These are phyloP conservation scores for Oryza glumipatula DNA, from an alignment of 176 grass and related monocot genomes.

Conservation along the genomic window DNA sequence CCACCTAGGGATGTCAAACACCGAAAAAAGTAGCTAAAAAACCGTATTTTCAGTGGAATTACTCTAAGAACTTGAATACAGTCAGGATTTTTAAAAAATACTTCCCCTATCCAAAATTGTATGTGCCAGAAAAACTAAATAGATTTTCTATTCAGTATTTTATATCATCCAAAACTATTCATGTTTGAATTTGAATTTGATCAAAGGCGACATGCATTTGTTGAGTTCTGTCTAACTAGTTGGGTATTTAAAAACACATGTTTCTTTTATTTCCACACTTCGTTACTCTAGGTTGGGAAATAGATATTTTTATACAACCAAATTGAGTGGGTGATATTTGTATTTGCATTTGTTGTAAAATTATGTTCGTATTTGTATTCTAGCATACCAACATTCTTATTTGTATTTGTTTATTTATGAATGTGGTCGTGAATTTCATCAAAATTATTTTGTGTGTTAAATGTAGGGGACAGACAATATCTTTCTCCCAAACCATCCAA, in stretches of 20 bases:
- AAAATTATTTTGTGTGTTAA: not conserved
- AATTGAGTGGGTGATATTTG: not conserved
- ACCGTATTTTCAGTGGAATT: too few species aligned
- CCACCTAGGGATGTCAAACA: not conserved
- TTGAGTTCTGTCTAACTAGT: not conserved
- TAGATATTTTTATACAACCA: not conserved
- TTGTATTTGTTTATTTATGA: not conserved
- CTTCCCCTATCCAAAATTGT: not conserved
- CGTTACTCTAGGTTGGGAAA: not conserved
- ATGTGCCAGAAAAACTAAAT: not conserved
- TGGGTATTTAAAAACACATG: not conserved
- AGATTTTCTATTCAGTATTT: not conserved
- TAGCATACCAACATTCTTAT: not conserved
- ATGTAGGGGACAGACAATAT: slow-evolving; percentile 6
- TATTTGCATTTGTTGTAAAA: not conserved
- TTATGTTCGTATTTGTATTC: not conserved
- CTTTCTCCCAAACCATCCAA: slow-evolving; percentile 11
- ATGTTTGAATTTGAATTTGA: not conserved
- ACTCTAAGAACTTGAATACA: too few species aligned
- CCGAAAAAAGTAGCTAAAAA: too few species aligned
- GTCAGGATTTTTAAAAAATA: not conserved
- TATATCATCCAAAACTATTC: not conserved
- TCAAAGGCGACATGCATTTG: not conserved
- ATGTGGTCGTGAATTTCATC: not conserved
- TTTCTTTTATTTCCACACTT: not conserved